Evolutionary conservation across 768 basidiomycete genomes (phyloP).

Genomic region (Amanita muscaria): DNA sequence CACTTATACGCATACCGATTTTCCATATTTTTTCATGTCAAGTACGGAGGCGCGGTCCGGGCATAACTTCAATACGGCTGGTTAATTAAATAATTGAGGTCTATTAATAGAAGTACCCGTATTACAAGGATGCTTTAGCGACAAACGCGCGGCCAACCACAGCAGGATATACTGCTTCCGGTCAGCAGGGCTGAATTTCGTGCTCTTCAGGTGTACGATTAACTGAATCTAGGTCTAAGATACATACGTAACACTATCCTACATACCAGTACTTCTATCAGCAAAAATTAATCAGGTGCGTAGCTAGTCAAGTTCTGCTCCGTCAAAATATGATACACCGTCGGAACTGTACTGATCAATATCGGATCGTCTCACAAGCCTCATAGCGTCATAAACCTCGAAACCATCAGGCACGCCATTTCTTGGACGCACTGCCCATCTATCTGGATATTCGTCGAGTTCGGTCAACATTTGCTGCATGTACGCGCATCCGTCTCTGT

Average conservation of each 20-base stretch:
- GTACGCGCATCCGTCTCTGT: constrained; percentile 34
- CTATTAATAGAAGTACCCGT: no score
- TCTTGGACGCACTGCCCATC: constrained; percentile 25
- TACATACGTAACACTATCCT: neutral
- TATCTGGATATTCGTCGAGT: constrained; percentile 21
- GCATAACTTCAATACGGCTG: no score
- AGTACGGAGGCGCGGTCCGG: no score
- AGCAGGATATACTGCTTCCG: no score
- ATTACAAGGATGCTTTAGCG: no score
- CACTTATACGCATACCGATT: neutral
- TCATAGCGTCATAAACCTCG: constrained; percentile 23
- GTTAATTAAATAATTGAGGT: no score
- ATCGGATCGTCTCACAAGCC: constrained; percentile 22
- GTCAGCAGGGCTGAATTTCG: no score
- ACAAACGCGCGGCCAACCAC: no score
- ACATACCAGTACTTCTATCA: neutral
- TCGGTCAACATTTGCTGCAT: constrained; percentile 33
- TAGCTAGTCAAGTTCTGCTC: constrained; percentile 4
- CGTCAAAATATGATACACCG: constrained; percentile 1
- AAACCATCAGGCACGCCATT: constrained; percentile 11
- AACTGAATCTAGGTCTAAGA: no score
- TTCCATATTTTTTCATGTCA: no score
- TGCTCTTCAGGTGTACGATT: no score
- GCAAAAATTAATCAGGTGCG: neutral
- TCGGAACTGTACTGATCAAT: constrained; percentile 28